Base-by-base conservation (phyloP, 139 green algal species). In the Chlorella sp. region DNA sequence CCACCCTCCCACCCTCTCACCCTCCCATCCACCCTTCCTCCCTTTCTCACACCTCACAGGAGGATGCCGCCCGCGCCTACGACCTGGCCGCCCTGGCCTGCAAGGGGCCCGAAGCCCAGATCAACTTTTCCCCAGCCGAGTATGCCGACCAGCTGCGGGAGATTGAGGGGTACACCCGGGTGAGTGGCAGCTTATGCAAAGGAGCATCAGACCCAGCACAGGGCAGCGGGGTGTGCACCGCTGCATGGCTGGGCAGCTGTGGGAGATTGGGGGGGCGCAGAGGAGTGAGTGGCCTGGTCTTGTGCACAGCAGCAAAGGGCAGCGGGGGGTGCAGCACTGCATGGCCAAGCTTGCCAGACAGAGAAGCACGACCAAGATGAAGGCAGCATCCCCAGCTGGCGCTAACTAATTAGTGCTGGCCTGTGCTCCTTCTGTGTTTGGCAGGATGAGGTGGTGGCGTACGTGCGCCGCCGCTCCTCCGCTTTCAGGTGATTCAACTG, bases 21-120 rank as follows among this genome's bases (percentile, higher is more conserved):
- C 26, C 39, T 56, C 20, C 71, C 44, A 23, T 28, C 68, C 34
- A 30, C 34, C 4, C 38, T 21, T 30, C 30, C 65, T 72, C 30
- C 65, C 34, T 32, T 25, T 2, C 23, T 6, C n/a, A 26, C 6
- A 6, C 30, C 4, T 23, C 15, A 17, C 84, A 94, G 75, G 74
- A 89, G 55, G 90, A 91, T 60, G 91, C 91, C 0, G 89, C 91
- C 3, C 64, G 72, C 12, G 91, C 92, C 2, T 95, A 95, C 79
- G 92, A 95, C 83, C 56, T 94, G 20, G 92, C 90, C 15, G 92
- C 90, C 15, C 86, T 95, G 71, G 85, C 87, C 38, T 94, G 89
- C 82, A 94, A 94, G 78, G 91, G 92, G 0, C 38, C n/a, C 36
- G 55, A 73, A 13, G 89, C 90, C 2, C 34, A 81, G 36, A 94